phyloP scores from a whole-genome alignment of 1,139 yeast genomes.

The Taphrina sp. region DNA sequence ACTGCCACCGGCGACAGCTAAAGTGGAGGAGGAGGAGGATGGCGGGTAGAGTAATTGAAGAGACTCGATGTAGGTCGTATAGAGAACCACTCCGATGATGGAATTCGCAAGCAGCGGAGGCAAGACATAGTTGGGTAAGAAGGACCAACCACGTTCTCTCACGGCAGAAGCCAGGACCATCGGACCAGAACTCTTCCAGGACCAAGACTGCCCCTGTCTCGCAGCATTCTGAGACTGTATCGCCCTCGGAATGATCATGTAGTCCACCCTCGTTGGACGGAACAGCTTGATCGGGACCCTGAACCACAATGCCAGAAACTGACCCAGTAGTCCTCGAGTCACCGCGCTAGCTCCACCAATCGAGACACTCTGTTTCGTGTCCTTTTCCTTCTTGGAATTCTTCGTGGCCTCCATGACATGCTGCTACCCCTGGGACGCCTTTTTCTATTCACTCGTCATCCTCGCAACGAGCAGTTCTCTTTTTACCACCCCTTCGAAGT shows the following conservation, averaged over 20 bases:
- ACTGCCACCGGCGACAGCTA: neutral
- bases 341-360: constrained; percentile 74
- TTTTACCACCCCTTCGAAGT: no score
- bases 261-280: constrained; percentile 86
- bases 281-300: constrained; percentile 80
- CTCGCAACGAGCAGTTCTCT: no score
- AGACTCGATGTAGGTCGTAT: constrained; percentile 68
- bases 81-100: constrained; percentile 72
- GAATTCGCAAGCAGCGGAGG: constrained; percentile 89
- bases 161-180: constrained; percentile 72
- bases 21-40: no score
- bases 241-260: constrained; percentile 51
- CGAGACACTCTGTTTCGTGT: constrained; percentile 21
- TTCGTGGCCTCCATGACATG: constrained; percentile 13
- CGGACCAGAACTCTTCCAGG: constrained; percentile 64
- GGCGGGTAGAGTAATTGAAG: constrained; percentile 40
- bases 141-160: constrained; percentile 77
- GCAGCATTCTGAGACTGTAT: constrained; percentile 41
- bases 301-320: constrained; percentile 70
- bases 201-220: constrained; percentile 55
- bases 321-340: constrained; percentile 76
- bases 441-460: no score
- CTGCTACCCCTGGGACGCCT: no score
- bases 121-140: constrained; percentile 75
- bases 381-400: constrained; percentile 19